Evolutionary conservation across 1,139 yeast species (phyloP), one percentile per base, ranked within the genome.

Genomic region (Arxiozyma heterogenica): DNA sequence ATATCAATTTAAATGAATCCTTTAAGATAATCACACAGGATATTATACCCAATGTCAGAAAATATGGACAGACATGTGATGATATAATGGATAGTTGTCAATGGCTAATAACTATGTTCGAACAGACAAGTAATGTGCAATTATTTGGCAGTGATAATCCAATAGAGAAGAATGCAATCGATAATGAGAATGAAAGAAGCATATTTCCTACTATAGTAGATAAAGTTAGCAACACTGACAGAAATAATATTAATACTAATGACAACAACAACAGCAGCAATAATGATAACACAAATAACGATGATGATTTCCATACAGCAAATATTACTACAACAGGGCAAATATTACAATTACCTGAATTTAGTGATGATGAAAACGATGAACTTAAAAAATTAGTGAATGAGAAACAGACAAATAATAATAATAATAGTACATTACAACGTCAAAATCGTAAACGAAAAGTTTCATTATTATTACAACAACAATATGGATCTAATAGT

Each of bases 1-100:
- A 90, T 69, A 78, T 82, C 7, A 67, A 69, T 53, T 55, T 67
- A n/a, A 60, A 63, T 48, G 59, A 62, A 54, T 65, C 70, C 51
- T 67, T 66, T 53, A 58, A 56, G 48, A 62, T 58, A 54, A 62
- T 67, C 25, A 66, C 70, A 20, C 65, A 65, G 51, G 65, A 65
- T 41, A 62, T 67, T 25, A 67, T 67, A 18, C 70, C 71, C 18
- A 54, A 59, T 52, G 67, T 68, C 38, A 56, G 63, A 42, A 57
- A 56, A 34, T 68, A 66, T 53, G 65, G 66, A 18, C 58, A 52
- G 39, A 58, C 59, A 18, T 66, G 69, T 53, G 70, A 65, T 39
- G 58, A 63, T 23, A 61, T 66, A 21, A 61, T 65, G 59, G 66
- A 67, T 52, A 63, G 64, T 44, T 58, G 64, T 44, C 57, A 62